A percentile compares a stretch with the other conserved stretches of the same genome.
These are phyloP conservation scores for Solanum lycopersicoides DNA, from an alignment of 257 asterid species.

Conservation along the genomic window DNA sequence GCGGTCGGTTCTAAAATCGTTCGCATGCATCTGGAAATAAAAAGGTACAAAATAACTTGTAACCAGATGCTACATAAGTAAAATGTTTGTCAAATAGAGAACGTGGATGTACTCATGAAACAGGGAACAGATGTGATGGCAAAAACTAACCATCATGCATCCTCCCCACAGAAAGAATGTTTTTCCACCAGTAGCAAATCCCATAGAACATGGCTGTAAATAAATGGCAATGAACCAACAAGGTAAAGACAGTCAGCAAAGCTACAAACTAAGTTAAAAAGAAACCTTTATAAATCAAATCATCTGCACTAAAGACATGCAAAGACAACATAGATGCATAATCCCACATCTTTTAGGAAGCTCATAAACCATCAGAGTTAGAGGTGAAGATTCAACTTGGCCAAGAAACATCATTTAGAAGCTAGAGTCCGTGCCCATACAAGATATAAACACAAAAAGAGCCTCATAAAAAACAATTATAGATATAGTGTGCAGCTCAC, in stretches of 20 bases:
- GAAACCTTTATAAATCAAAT: neutral
- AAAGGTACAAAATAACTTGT: neutral
- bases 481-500: neutral
- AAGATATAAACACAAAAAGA: neutral
- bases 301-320: neutral
- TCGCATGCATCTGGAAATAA: constrained; percentile 86
- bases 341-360: neutral
- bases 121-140: neutral
- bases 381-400: neutral
- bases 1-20: constrained; percentile 84
- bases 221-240: constrained; percentile 1
- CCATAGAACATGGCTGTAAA: constrained; percentile 97
- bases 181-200: constrained; percentile 98
- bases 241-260: constrained; percentile 3
- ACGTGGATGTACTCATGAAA: neutral
- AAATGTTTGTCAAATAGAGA: neutral
- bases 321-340: neutral
- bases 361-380: neutral
- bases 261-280: neutral
- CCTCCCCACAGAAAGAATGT: constrained; percentile 99
- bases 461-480: neutral
- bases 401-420: neutral
- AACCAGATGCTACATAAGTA: neutral
- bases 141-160: constrained; percentile 84
- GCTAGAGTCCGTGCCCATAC: neutral